A percentile compares a stretch with the other conserved stretches of the same genome.
These are phyloP conservation scores for Tetrapisispora namnaoensis DNA, from an alignment of 805 yeast genomes.

Conservation along the genomic window DNA sequence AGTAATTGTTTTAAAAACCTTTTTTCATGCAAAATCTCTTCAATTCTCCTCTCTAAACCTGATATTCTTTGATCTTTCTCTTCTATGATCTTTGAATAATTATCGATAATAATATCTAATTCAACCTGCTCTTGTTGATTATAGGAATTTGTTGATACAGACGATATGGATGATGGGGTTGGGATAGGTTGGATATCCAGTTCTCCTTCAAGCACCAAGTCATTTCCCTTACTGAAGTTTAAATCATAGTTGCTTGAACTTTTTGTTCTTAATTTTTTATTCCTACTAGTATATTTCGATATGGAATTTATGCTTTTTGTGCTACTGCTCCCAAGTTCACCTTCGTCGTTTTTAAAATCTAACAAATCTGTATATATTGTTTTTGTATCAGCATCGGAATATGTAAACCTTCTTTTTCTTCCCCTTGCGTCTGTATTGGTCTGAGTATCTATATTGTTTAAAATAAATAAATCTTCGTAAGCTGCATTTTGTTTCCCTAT, in stretches of 20 bases:
- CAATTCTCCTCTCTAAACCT: not conserved
- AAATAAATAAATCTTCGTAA: not conserved
- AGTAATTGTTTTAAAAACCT: slow-evolving; percentile 1
- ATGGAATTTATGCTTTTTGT: not conserved
- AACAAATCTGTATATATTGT: not conserved
- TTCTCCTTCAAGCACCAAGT: not conserved
- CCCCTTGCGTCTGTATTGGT: not conserved
- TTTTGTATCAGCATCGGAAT: not conserved
- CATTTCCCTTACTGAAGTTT: not conserved
- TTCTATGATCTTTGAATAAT: not conserved
- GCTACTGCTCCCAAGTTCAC: not conserved
- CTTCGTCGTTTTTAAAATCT: not conserved
- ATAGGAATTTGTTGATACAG: not conserved
- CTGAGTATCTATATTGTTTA: not conserved
- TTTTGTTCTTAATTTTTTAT: not conserved
- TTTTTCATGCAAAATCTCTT: slow-evolving; percentile 1
- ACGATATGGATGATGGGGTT: slow-evolving; percentile 1
- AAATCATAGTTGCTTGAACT: not conserved
- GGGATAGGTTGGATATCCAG: not conserved
- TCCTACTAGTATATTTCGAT: not conserved
- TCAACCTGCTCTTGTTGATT: not conserved
- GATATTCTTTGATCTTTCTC: not conserved
- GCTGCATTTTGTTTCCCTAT: not conserved
- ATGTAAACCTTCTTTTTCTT: slow-evolving; percentile 1
- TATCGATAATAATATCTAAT: not conserved